Evolutionary conservation across 179 eudicot genomes (phyloP), one percentile per base, ranked within the genome.

Genomic region (Beta lomatogona): DNA sequence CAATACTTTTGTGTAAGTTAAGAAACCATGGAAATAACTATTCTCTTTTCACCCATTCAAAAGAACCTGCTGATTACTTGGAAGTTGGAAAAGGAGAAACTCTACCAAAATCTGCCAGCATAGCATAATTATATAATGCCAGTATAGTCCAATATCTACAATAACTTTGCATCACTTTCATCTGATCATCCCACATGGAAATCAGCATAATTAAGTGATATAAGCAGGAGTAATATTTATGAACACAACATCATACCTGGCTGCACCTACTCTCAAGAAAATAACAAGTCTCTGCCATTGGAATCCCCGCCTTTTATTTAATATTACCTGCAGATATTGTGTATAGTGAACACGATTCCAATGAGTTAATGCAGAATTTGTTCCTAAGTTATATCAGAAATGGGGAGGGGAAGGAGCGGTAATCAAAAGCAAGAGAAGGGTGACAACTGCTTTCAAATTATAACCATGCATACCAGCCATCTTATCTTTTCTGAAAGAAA

Each of bases 231-330:
- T 6, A 60, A 9, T 21, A 73, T 48, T 48, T 48, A 48, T 48
- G 6, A 4, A 58, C 11, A 46, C 65, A 66, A 77, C 48, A 71
- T 58, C 59, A 16, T 92, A 96, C 99, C 97, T 92, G 70, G 91
- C 86, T 80, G 93, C 92, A 73, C 98, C 99, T 55, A 92, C 86
- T 88, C 93, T 88, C 85, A 96, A 83, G 88, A 96, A 94, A 82
- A 94, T 89, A 72, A 91, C 87, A 75, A 96, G 90, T 89, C 83
- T 96, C 79, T 89, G 83, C 99, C 97, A 94, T 53, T 91, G 93
- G 75, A 96, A 93, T 81, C 94, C 97, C 79, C 87, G 90, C 86
- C 84, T 89, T 80, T 82, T 90, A 86, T 96, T 89, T 64, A 96
- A 82, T 63, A 94, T 90, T 77, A 93, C 99, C 99, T 96, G 88